Base-by-base conservation (phyloP, 805 yeast species). In the Candida sithepensis region DNA sequence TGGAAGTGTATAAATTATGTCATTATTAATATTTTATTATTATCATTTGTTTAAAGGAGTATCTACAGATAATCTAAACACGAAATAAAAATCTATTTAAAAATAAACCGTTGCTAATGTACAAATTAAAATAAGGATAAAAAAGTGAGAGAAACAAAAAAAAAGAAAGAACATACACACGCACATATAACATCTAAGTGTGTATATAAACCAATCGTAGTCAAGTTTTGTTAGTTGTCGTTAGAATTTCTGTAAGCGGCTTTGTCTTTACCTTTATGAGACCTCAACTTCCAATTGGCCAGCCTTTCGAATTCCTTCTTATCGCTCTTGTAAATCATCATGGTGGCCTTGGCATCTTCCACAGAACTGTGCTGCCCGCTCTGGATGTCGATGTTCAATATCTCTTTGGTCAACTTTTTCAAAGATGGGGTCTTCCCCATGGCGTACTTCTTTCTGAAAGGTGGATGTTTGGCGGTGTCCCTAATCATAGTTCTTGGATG, bases 341-440 rank as follows among this genome's bases (percentile, higher is more conserved):
- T 91, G 0, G 96, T 82, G 1, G 91, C 91, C 58, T 79, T 79
- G 0, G 97, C 96, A 69, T 90, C 97, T 60, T 88, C 96, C 1
- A 90, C 88, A 0, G 96, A 88, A 3, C 94, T 85, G 68, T 91
- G 97, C 51, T 81, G 75, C 1, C 84, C 88, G 0, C 68, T 69
- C 64, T 90, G 96, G 48, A 90, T 87, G 9, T 79, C 82, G 2
- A 76, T 46, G 1, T 76, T 72, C 33, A 88, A 62, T 13, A 84
- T 69, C 55, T 78, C 82, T 49, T 73, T 70, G 1, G 85, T 67
- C 26, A 90, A 67, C 52, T 78, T 82, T 62, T 84, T 87, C 58
- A 90, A 71, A 40, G 84, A 71, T 2, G 97, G 96, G 0, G 86
- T 77, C 55, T 80, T 82, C 4, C 92, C 92, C 41, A 71, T 75